Conservation (phyloP, 2,329 filamentous ascomycete genomes). For the Trichoderma afroharzianum region DNA sequence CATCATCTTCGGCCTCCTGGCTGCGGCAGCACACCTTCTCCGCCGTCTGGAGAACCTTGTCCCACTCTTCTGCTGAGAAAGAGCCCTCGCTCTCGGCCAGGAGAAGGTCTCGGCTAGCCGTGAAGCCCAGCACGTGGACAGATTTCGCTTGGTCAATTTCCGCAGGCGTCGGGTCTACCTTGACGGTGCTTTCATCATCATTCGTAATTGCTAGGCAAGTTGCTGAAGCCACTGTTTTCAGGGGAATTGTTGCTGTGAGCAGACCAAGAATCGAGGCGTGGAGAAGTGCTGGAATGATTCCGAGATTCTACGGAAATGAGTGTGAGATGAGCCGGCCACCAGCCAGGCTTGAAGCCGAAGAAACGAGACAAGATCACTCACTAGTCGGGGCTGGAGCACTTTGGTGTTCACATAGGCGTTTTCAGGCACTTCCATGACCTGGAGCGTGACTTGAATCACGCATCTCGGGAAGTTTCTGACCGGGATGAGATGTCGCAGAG, state of each 20-base stretch:
- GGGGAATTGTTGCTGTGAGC: conserved; percentile 76
- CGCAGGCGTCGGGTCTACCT: conserved; percentile 59
- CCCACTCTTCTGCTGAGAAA: conserved; percentile 75
- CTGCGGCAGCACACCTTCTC: conserved; percentile 59
- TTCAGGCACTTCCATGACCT: conserved; percentile 66
- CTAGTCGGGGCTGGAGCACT: conserved; percentile 56
- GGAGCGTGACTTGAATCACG: conserved; percentile 77
- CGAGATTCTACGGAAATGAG: conserved; percentile 57
- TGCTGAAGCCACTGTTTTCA: conserved; percentile 68
- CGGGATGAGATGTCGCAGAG: conserved; percentile 70
- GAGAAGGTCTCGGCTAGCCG: conserved; percentile 67
- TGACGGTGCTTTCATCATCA: conserved; percentile 29
- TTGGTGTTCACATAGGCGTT: conserved; percentile 62
- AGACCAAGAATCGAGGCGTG: conserved; percentile 77
- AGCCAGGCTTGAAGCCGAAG: background rate
- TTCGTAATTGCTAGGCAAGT: conserved; percentile 57
- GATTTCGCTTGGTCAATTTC: conserved; percentile 63
- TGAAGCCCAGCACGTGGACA: conserved; percentile 79
- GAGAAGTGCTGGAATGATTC: conserved; percentile 75
- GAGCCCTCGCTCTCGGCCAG: conserved; percentile 77
- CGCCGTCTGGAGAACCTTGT: conserved; percentile 62
- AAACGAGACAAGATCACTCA: conserved; percentile 36
- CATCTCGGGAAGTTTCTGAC: conserved; percentile 72
- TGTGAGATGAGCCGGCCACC: conserved; percentile 16
- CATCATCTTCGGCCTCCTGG: conserved; percentile 37